Evolutionary conservation across 805 yeast species (phyloP).

Genomic region (Teunomyces lycoperdinae): DNA sequence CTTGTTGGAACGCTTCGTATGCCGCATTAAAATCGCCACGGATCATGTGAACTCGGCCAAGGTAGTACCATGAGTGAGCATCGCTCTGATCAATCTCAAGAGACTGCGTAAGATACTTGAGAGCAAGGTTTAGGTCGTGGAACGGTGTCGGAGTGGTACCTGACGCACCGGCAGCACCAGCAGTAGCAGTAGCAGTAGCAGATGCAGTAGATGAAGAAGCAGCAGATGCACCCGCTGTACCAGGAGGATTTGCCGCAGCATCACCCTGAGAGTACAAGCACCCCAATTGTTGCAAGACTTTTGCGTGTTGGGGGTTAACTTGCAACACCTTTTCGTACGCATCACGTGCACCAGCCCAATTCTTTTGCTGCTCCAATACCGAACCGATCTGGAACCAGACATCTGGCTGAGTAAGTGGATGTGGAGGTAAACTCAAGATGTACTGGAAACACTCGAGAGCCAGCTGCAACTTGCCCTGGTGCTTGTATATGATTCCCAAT

Average conservation of each 20-base stretch:
- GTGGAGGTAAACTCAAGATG: conserved; percentile 86
- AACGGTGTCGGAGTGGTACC: conserved; percentile 35
- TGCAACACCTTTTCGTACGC: conserved; percentile 91
- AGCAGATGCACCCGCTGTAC: not conserved
- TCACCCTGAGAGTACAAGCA: conserved; percentile 79
- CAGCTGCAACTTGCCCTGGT: conserved; percentile 80
- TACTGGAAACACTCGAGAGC: conserved; percentile 95
- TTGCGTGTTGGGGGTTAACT: conserved; percentile 91
- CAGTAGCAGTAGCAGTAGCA: conserved; percentile 19
- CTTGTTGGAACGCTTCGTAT: conserved; percentile 97
- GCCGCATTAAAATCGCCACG: conserved; percentile 94
- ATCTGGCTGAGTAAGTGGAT: conserved; percentile 93
- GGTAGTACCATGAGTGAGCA: conserved; percentile 96
- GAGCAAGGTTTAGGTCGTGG: conserved; percentile 80
- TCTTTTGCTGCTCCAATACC: conserved; percentile 90
- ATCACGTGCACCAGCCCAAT: conserved; percentile 86
- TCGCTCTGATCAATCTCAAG: conserved; percentile 86
- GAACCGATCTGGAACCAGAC: conserved; percentile 99
- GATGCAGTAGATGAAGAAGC: conserved; percentile 7
- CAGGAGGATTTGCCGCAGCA: conserved; percentile 22
- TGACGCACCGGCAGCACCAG: conserved; percentile 8
- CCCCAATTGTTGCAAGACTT: conserved; percentile 93
- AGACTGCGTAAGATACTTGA: conserved; percentile 78
- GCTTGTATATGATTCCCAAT: conserved; percentile 93
- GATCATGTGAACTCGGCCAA: conserved; percentile 97